Evolutionary conservation across 768 basidiomycete species (phyloP), one percentile per base, ranked within the genome.

Genomic region (Kwoniella sp.): DNA sequence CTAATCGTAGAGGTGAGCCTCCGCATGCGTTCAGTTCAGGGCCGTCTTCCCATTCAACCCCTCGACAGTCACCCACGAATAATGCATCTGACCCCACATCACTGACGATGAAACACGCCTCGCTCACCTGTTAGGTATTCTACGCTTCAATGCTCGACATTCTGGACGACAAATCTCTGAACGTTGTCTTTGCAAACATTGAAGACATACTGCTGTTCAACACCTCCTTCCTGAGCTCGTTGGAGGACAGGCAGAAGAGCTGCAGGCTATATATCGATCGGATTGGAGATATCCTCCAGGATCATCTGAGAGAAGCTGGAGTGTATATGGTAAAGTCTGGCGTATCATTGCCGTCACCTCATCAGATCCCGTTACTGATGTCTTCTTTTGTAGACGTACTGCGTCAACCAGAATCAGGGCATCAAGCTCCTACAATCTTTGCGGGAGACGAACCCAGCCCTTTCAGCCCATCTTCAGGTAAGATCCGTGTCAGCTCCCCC

Each of bases 151-250:
- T 97, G 80, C 80, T 93, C 50, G 82, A 85, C 0, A 10, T 68
- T 17, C 82, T 97, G 7, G 88, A 90, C 2, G 82, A 83, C 60
- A 90, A 90, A 73, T 90, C 90, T 5, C 84, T 88, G 21, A 87
- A 85, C 1, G 88, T 88, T 49, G 86, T 98, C 19, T 98, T 97
- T 72, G 90, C 90, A 5, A 98, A 98, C 71, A 84, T 97, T 24
- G 94, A 98, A 75, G 94, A 97, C 58, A 87, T 97, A 53, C 82
- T 97, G 2, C 80, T 97, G 29, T 89, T 87, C 46, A 94, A 95
- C 70, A 95, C 91, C 12, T 84, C 87, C 0, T 92, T 97, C 77
- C 81, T 93, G 61, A 94, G 91, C 67, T 87, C 87, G 19, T 83
- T 98, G 7, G 95, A 99, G 77, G 90, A 91, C 66, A 85, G 94